These are phyloP conservation scores for Ascochyta viciae-villosae DNA, from an alignment of 2,329 filamentous ascomycete species.

Conservation along the genomic window DNA sequence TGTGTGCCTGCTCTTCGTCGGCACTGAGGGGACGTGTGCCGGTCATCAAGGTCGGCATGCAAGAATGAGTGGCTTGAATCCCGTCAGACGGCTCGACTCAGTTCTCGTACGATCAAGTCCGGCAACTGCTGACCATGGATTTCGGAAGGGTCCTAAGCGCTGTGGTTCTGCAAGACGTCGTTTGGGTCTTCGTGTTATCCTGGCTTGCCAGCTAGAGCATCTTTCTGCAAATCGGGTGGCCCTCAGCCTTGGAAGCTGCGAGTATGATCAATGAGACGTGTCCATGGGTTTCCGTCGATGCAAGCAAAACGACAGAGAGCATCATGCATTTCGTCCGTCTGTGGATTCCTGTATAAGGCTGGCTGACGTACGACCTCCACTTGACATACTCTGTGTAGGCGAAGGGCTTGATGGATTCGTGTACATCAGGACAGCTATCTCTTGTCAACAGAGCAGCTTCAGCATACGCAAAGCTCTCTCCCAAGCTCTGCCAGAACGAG, in stretches of 20 bases:
- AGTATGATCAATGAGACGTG: not conserved
- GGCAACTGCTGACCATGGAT: not conserved
- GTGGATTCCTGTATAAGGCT: not conserved
- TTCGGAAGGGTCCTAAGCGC: not conserved
- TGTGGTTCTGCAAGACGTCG: not conserved
- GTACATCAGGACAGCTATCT: not conserved
- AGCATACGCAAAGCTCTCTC: not conserved
- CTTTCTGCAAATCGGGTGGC: not conserved
- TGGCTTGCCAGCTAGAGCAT: not conserved
- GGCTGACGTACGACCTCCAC: not conserved
- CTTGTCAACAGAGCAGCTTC: not conserved
- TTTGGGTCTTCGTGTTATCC: not conserved
- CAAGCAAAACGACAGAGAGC: not conserved
- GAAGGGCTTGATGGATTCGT: not conserved
- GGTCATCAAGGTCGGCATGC: not conserved
- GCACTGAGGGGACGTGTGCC: not conserved
- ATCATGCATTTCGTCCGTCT: not conserved
- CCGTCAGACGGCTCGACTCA: not conserved
- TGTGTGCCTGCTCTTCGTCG: no score
- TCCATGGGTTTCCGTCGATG: not conserved
- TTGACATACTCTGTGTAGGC: not conserved
- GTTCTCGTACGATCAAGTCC: not conserved
- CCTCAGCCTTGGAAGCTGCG: not conserved
- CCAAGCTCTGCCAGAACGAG: not conserved
- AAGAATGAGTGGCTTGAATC: not conserved